phyloP scores from a whole-genome alignment of 2,329 filamentous ascomycete species.

The Didymella arachidicola region DNA sequence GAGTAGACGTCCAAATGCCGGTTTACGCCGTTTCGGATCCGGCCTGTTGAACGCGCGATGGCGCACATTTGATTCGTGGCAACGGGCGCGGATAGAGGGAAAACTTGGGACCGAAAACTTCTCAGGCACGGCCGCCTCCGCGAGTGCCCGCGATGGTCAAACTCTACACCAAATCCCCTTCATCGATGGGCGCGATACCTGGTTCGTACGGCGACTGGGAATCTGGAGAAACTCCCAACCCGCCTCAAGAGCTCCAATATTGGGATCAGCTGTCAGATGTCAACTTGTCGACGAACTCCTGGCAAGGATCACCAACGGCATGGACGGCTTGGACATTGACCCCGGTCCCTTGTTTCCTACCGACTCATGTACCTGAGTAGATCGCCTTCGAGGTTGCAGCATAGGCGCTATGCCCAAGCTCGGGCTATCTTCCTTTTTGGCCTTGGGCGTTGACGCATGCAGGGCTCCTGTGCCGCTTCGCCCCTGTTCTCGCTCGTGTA shows the following conservation, averaged over 20 bases:
- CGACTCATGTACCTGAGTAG: constrained; percentile 1
- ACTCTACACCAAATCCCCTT: neutral
- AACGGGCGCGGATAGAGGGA: neutral
- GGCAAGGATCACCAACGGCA: constrained; percentile 14
- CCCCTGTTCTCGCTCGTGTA: constrained; percentile 16
- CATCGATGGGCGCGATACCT: neutral
- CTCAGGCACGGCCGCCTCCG: constrained; percentile 7
- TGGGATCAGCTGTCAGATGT: constrained; percentile 8
- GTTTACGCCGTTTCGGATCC: constrained; percentile 6
- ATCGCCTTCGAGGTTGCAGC: constrained; percentile 5
- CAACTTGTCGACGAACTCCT: constrained; percentile 3
- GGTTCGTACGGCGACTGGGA: neutral
- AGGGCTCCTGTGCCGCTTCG: constrained; percentile 11
- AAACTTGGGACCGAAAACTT: constrained; percentile 16
- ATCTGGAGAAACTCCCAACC: neutral
- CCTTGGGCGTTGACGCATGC: constrained; percentile 15
- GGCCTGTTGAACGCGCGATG: neutral
- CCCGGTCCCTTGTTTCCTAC: neutral
- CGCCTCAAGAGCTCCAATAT: constrained; percentile 2
- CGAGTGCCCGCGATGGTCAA: constrained; percentile 13
- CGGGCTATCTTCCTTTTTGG: constrained; percentile 6
- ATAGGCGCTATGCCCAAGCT: constrained; percentile 5
- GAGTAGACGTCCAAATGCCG: constrained; percentile 7
- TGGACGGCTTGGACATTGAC: constrained; percentile 6
- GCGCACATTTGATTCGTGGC: neutral